phyloP scores from a whole-genome alignment of 1,139 yeast species.

The Taphrina flavorubra region DNA sequence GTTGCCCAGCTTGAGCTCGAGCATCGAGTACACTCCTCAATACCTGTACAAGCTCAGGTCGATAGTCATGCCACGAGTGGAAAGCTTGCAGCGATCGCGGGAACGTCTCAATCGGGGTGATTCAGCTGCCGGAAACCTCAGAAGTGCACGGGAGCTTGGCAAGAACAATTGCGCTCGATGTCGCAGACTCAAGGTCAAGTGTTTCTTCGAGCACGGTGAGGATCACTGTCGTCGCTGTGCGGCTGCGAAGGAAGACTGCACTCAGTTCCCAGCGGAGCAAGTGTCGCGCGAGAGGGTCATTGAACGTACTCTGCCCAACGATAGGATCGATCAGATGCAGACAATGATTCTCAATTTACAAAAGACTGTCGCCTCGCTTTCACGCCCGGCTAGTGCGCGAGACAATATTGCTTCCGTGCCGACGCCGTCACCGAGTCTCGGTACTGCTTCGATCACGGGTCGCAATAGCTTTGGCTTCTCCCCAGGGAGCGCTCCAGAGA shows the following conservation, averaged over 20 bases:
- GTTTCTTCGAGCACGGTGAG: neutral
- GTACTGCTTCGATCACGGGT: neutral
- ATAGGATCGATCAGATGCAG: conserved; percentile 1
- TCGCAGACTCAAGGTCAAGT: conserved; percentile 3
- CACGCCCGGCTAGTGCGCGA: neutral
- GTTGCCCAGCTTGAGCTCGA: neutral
- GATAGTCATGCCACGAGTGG: conserved; percentile 1
- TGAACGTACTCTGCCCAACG: neutral
- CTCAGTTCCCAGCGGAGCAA: neutral
- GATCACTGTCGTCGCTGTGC: conserved; percentile 3
- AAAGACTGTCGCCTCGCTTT: neutral
- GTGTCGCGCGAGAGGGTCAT: neutral
- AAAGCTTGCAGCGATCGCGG: conserved; percentile 4
- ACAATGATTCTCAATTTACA: neutral
- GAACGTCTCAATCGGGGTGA: neutral
- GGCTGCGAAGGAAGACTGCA: neutral
- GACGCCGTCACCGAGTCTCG: neutral
- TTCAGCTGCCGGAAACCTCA: neutral
- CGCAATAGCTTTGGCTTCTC: neutral
- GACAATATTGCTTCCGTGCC: neutral
- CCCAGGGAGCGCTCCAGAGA: neutral
- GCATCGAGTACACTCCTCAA: no score
- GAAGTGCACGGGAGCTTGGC: conserved; percentile 4
- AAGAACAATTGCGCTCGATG: conserved; percentile 8
- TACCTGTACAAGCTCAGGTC: neutral